Evolutionary conservation across 176 grass and related monocot genomes (phyloP).

Genomic region (Carex littledalei): DNA sequence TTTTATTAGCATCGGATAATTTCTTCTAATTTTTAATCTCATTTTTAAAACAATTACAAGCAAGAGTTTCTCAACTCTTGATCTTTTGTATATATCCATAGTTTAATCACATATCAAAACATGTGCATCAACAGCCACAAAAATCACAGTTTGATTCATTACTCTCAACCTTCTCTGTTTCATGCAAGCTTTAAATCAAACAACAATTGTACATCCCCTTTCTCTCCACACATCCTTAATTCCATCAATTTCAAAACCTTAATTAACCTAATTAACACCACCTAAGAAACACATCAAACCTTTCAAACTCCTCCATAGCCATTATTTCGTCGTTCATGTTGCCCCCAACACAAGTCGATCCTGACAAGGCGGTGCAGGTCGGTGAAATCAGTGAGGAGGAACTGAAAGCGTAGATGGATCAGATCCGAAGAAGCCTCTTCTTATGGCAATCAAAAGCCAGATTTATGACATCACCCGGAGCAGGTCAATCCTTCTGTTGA

Average conservation of each 20-base stretch:
- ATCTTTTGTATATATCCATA: not conserved
- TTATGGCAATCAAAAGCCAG: constrained; percentile 94
- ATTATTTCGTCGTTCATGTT: constrained; percentile 9
- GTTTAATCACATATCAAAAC: not conserved
- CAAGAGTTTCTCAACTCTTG: constrained; percentile 11
- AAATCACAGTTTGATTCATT: not conserved
- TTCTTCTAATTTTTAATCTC: not conserved
- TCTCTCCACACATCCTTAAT: not conserved
- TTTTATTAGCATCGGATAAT: not conserved
- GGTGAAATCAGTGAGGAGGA: constrained; percentile 76
- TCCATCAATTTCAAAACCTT: not conserved
- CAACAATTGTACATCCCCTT: not conserved
- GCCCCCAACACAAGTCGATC: not conserved
- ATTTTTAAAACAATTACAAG: not conserved
- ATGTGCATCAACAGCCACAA: not conserved
- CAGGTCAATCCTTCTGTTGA: constrained; percentile 38
- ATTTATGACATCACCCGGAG: constrained; percentile 84
- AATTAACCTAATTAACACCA: not conserved
- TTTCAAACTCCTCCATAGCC: not conserved
- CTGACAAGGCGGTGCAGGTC: constrained; percentile 26
- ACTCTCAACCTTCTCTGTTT: not conserved
- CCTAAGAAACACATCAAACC: no score
- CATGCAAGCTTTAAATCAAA: constrained; percentile 13
- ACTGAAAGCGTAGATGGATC: constrained; percentile 67
- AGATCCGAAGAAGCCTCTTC: constrained; percentile 58